Evolutionary conservation across 257 asterid species (phyloP).

Genomic region (Leptodermis oblonga): DNA sequence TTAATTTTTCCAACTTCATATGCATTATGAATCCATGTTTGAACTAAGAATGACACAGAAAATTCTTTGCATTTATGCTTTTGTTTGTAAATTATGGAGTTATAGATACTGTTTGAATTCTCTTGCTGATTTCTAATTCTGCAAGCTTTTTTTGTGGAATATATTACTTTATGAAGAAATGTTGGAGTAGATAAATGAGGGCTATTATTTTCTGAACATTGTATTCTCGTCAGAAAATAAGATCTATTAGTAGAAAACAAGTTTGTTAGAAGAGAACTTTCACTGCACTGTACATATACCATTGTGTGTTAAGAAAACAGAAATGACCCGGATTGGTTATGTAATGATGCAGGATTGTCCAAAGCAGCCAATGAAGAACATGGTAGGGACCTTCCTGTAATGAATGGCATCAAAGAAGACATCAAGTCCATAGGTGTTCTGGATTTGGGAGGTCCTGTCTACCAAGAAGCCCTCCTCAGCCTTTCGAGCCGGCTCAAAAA

Average conservation of each 20-base stretch:
- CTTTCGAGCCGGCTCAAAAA: slow-evolving; percentile 63
- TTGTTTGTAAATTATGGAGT: background rate
- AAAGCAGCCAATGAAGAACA: slow-evolving; percentile 90
- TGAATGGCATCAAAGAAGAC: slow-evolving; percentile 98
- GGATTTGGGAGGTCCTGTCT: slow-evolving; percentile 68
- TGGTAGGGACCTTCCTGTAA: slow-evolving; percentile 76
- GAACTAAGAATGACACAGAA: no score
- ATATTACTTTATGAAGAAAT: background rate
- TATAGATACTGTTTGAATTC: background rate
- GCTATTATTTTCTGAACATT: background rate
- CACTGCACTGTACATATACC: background rate
- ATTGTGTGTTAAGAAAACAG: background rate
- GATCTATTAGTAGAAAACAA: background rate
- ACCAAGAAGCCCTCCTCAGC: slow-evolving; percentile 66
- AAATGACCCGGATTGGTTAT: background rate
- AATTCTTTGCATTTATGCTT: background rate
- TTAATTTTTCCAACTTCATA: background rate
- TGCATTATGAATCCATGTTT: background rate
- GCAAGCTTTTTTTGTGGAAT: background rate
- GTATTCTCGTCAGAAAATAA: background rate
- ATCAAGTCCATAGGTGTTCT: slow-evolving; percentile 84
- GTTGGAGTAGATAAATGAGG: background rate
- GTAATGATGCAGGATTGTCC: slow-evolving; percentile 63
- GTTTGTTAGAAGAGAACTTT: background rate
- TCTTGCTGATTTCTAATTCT: background rate